Base-by-base conservation (phyloP, 2,329 filamentous ascomycete species). In the Furcasterigmium furcatum region DNA sequence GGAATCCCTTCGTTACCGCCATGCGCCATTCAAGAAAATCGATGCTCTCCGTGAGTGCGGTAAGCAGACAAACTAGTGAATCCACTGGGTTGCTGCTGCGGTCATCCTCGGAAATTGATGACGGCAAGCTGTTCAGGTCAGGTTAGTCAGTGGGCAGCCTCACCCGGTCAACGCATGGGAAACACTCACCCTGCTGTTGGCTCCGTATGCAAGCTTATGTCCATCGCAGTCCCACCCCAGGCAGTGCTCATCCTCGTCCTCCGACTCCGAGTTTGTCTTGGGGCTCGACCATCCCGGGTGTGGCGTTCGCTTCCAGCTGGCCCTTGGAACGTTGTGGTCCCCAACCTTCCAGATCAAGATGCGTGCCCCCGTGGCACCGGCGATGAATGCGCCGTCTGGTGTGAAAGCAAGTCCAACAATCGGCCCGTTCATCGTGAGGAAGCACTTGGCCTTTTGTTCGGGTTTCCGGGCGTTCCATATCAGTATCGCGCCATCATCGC, bases 291-390 rank as follows among this genome's bases (percentile, higher is more conserved):
- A 83, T 5, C 78, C 80, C 1, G 72, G 66, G 52, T 83, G 77
- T 9, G 73, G 66, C 21, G 70, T 65, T 49, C 77, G 66, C 48
- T 69, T 77, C 81, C 82, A 85, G 55, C 71, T 79, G 14, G 82
- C 82, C 38, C 78, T 71, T 5, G 82, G 82, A 38, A 82, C 70
- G 21, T 70, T 66, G 38, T 76, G 69, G 43, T 80, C 81, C 48
- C 77, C 79, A 12, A 84, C 75, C 57, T 83, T 84, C 80, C 82
- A 85, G 38, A 85, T 82, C 32, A 84, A 63, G 13, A 85, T 77
- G 46, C 71, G 73, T 27, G 76, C 73, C 18, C 72, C 72, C 1
- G 80, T 84, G 5, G 79, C 81, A 5, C 79, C 80, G 1, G 82
- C 82, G 43, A 85, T 74, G 52, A 82, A 83, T 18, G 73, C 74